phyloP scores from a whole-genome alignment of 2,329 filamentous ascomycete species.

The Rutstroemia sp. region DNA sequence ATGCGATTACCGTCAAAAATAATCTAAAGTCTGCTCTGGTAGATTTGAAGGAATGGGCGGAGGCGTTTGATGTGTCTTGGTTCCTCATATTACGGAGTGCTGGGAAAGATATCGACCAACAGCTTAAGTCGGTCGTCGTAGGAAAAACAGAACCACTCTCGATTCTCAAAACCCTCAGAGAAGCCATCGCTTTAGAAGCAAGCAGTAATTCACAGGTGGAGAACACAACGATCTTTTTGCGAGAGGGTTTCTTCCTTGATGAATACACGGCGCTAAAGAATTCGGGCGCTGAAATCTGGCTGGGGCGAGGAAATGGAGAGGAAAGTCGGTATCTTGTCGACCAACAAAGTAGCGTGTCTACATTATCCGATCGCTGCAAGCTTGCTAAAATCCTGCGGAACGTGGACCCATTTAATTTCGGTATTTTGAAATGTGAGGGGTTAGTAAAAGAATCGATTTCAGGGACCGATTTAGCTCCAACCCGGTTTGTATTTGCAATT shows the following conservation, averaged over 20 bases:
- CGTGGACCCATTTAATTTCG: conserved; percentile 16
- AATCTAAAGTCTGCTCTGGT: conserved; percentile 12
- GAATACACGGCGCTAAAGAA: background rate
- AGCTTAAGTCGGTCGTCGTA: background rate
- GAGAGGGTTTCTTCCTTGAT: background rate
- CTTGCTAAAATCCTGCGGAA: background rate
- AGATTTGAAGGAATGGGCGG: conserved; percentile 22
- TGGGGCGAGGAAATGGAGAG: background rate
- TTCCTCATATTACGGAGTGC: conserved; percentile 14
- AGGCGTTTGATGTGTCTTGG: conserved; percentile 20
- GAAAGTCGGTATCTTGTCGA: background rate
- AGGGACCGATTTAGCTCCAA: conserved; percentile 3
- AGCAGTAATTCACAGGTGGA: background rate
- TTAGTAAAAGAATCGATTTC: conserved; percentile 9
- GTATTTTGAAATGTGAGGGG: conserved; percentile 17
- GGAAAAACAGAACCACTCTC: background rate
- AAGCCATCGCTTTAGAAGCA: background rate
- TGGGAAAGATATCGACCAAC: background rate
- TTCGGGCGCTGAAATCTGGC: background rate
- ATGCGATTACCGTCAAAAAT: conserved; percentile 10
- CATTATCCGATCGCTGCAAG: background rate
- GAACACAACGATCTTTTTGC: background rate
- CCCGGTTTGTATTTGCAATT: conserved; percentile 13
- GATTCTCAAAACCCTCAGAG: background rate
- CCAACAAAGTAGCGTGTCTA: background rate